These are phyloP conservation scores for Marchantia paleacea DNA, from an alignment of 225 moss, liverwort and hornwort genomes.

Conservation along the genomic window DNA sequence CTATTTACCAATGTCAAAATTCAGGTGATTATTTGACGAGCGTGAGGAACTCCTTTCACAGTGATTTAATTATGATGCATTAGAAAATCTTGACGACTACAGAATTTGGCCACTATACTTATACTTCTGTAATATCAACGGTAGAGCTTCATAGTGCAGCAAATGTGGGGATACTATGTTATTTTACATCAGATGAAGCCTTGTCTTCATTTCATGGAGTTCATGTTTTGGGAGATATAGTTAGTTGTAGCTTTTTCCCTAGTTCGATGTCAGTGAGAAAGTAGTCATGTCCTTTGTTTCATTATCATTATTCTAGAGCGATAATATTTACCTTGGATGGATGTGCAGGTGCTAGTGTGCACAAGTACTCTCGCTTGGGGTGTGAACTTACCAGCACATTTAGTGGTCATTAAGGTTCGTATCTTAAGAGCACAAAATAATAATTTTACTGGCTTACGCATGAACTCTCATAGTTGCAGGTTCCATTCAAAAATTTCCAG, in stretches of 20 bases:
- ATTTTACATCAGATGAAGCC: too few relatives aligned
- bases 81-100: neutral
- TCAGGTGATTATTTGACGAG: slow-evolving; percentile 48
- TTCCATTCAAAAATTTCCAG: too few relatives aligned
- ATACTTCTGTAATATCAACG: neutral
- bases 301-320: neutral
- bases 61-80: neutral
- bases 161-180: neutral
- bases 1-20: slow-evolving; percentile 93
- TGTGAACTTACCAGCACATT: slow-evolving; percentile 96
- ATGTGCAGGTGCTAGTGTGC: slow-evolving; percentile 85
- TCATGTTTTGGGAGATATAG: too few relatives aligned
- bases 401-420: slow-evolving; percentile 89
- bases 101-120: neutral
- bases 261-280: too few relatives aligned
- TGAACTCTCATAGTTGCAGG: neutral
- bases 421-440: neutral
- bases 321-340: neutral
- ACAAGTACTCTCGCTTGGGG: slow-evolving; percentile 99
- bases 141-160: neutral
- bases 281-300: too few relatives aligned
- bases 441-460: neutral
- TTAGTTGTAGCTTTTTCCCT: too few relatives aligned
- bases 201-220: too few relatives aligned
- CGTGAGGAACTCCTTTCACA: neutral